A percentile compares a stretch with the other conserved stretches of the same genome.
Conservation (phyloP, 108 stramenopile species). For the Cyclotella sp. region DNA sequence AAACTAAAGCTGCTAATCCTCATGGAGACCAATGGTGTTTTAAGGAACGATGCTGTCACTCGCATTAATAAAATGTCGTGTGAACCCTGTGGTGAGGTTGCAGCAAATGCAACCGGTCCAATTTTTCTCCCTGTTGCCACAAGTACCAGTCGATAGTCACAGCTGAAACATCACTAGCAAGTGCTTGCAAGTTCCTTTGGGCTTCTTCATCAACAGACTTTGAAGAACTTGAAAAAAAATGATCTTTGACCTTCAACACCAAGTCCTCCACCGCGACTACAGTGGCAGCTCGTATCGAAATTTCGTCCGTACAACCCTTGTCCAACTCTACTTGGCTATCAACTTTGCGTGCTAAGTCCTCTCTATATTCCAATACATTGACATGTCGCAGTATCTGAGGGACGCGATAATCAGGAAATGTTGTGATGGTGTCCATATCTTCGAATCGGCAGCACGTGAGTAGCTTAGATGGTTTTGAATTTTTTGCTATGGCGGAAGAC, state of each 20-base stretch:
- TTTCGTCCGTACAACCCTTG: conserved; percentile 70
- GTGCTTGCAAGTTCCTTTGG: conserved; percentile 14
- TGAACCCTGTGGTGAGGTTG: conserved; percentile 77
- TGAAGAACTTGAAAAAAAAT: conserved; percentile 10
- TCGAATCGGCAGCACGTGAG: conserved; percentile 52
- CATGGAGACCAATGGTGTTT: neutral
- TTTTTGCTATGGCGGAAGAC: neutral
- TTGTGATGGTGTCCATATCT: conserved; percentile 74
- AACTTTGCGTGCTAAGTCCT: conserved; percentile 56
- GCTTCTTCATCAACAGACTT: neutral
- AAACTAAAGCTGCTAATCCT: neutral
- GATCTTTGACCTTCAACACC: conserved; percentile 57
- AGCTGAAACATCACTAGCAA: conserved; percentile 62
- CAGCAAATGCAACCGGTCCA: conserved; percentile 66
- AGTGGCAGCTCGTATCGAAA: conserved; percentile 89
- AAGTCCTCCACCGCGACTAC: conserved; percentile 88
- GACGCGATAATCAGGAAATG: conserved; percentile 94
- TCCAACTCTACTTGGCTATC: conserved; percentile 63
- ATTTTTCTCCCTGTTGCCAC: conserved; percentile 84
- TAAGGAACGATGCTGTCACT: neutral
- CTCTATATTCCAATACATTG: conserved; percentile 72
- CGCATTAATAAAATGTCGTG: conserved; percentile 79
- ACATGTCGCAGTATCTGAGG: conserved; percentile 88
- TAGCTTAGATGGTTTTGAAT: neutral
- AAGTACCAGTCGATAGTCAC: conserved; percentile 90